Evolutionary conservation across 108 stramenopile species (phyloP), one percentile per base, ranked within the genome.

Genomic region (Cylindrotheca fusiformis): DNA sequence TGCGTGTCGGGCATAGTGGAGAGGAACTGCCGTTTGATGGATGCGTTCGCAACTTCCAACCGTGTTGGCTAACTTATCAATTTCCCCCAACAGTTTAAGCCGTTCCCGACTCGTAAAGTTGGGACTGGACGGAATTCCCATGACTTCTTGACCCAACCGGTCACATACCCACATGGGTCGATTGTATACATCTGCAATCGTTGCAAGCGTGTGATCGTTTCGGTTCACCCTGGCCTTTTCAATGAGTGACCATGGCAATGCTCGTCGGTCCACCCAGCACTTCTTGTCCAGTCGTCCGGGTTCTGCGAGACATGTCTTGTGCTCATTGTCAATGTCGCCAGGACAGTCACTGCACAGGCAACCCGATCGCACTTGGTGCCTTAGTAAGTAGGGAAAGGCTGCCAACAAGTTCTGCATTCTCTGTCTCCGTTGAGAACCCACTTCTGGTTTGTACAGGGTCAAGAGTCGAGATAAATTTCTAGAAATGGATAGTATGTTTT

Each of bases 1-100:
- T 14, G 91, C 83, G 66, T 96, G 95, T 28, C 95, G 54, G 8
- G 90, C 90, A 75, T 96, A 96, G 71, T 88, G 81, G 20, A 96
- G 72, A 18, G 93, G 95, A 20, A 96, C 91, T 5, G 93, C 87
- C 3, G 91, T 94, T 69, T 96, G 90, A 51, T 93, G 93, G 21
- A 96, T 87, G 50, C 91, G 72, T 60, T 96, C 93, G 50, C 88
- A 91, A 18, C 87, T 69, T 20, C 93, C 93, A 52, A 94, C 74
- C 49, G 83, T 63, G 48, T 77, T 57, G 52, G 73, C 82, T 45
- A 94, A 72, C 69, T 82, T 79, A 33, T 80, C 80, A 8, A 80
- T 57, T 53, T 68, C 31, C 12, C 72, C 58, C 19, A 95, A 56
- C 3, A 95, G 59, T 25, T 67, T 63, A 23, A 88, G 77, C 18